Base-by-base conservation (phyloP, 441 rosid genomes). In the Gossypium gossypioides region DNA sequence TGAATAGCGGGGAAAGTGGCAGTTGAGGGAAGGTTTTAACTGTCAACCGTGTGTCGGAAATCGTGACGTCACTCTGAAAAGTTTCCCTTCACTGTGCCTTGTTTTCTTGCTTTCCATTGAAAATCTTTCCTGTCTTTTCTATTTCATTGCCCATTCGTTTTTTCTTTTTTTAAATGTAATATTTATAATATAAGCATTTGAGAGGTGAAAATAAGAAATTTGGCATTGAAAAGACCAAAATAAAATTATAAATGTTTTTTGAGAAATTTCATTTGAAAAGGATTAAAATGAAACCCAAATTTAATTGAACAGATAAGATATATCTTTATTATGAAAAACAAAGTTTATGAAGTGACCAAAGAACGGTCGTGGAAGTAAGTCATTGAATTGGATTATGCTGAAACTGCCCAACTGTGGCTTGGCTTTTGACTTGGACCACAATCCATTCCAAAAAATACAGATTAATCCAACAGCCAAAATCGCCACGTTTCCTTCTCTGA, bases 31-130 rank as follows among this genome's bases (percentile, higher is more conserved):
- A 12, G 63, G 46, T 10, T 1, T 19, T 72, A 79, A 75, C 82
- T 79, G 82, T 79, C 84, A 69, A 74, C 75, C 77, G 80, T 74
- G 77, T 77, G 29, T 68, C 46, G 69, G 69, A 27, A 46, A 13
- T 21, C 60, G 73, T 34, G 62, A 80, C 81, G 78, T 82, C 81
- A 64, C 50, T 42, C 12, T 2, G 1, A 1, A 73, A 78, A 66
- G 37, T 8, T 0, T 0, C 0, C 1, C 19, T 51, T 34, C 18
- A 25, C 51, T 15, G 32, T 27, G 40, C 50, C 68, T 18, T 50
- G 19, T 37, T 3, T 4, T 4, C 10, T 4, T 10, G 2, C 24
- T 61, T 61, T 61, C 24, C 48, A 27, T 27, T 4, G 6, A 27
- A 27, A 4, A 2, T n/a, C 42, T 13, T 9, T n/a, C 5, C 8